Conservation (phyloP, 2,329 filamentous ascomycete genomes). For the Kalmusia sp. region DNA sequence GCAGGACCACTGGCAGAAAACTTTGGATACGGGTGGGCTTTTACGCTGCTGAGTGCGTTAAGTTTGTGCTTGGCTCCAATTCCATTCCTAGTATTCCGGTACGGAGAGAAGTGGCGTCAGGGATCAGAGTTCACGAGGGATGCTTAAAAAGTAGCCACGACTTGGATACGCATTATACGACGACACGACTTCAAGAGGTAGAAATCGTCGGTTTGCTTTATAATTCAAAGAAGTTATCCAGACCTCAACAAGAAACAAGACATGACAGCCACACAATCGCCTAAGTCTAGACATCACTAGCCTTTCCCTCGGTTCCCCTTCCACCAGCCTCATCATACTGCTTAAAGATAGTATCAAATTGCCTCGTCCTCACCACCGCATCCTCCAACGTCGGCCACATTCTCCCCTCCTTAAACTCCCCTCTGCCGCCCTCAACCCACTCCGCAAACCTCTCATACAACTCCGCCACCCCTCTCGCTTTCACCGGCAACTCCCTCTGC, state of each 20-base stretch:
- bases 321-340: conserved; percentile 18
- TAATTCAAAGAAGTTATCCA: too few relatives aligned
- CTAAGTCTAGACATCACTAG: background rate
- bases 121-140: conserved; percentile 56
- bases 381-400: conserved; percentile 49
- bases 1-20: conserved; percentile 56
- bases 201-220: too few relatives aligned
- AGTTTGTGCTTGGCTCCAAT: conserved; percentile 58
- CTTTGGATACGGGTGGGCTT: conserved; percentile 62
- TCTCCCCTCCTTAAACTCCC: conserved; percentile 15
- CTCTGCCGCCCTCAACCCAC: conserved; percentile 24
- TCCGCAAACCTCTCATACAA: conserved; percentile 40
- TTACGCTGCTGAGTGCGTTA: conserved; percentile 54
- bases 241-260: too few relatives aligned
- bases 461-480: conserved; percentile 28
- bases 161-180: too few relatives aligned
- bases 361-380: conserved; percentile 56
- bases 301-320: background rate
- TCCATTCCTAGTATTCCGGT: conserved; percentile 59
- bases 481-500: conserved; percentile 35
- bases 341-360: conserved; percentile 35
- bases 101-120: conserved; percentile 61
- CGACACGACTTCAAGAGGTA: too few relatives aligned
- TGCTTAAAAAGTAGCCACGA: conserved; percentile 18
- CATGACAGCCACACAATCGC: too few relatives aligned